Base-by-base conservation (phyloP, 306 rosid genomes). In the Prunus fruticosa region DNA sequence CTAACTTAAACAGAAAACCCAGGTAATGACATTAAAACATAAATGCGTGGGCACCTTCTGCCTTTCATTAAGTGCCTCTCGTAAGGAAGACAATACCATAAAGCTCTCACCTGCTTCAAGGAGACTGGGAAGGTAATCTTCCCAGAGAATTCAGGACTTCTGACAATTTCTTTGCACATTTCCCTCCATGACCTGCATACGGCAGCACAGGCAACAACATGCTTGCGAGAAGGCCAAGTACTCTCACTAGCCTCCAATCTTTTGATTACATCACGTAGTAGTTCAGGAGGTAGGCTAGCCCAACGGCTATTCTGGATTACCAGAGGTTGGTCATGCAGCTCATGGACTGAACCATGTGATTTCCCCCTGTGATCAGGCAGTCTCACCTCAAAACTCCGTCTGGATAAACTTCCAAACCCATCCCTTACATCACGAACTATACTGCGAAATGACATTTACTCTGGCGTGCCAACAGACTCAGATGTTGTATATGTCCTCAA, bases 101-200 rank as follows among this genome's bases (percentile, higher is more conserved):
- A 18, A 30, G 27, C 45, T 76, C 78, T 82, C 69, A 93, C 98
- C 93, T 93, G 97, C 96, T 93, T 93, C 66, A 93, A 75, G 71
- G 97, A 87, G 67, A 93, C 84, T 0, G 98, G 97, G 82, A 93
- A 93, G 56, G 98, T 93, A 73, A 93, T 88, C 82, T 89, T 88
- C 77, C 97, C 98, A 64, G 92, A 82, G 75, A 83, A 86, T 66
- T 93, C 98, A 9, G 89, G 97, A 78, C 79, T 65, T 71, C 64
- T 83, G 64, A 91, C 96, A 73, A 93, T 86, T 86, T 93, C 97
- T 86, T 84, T 88, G 86, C 98, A 91, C 89, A 89, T 89, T 64
- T 89, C 97, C 88, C 98, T 89, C 98, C 98, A 93, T 12, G 98
- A 86, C 69, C 89, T 87, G 84, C 98, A 93, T 27, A 93, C 98